phyloP scores from a whole-genome alignment of 1,284 basidiomycete species.

The Pascua sp. region DNA sequence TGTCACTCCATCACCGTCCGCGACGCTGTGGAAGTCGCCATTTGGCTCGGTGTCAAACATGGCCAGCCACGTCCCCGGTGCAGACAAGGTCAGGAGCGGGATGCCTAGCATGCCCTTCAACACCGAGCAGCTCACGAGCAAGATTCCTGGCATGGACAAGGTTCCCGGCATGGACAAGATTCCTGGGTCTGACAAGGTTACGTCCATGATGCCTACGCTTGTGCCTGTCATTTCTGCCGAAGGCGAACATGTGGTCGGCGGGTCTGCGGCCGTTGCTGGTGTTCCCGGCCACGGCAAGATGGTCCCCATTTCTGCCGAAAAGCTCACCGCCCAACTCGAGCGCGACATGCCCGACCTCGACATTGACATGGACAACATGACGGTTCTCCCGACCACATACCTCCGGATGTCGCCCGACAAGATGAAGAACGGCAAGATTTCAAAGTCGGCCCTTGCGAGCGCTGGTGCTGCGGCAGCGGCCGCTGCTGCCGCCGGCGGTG shows the following conservation, averaged over 20 bases:
- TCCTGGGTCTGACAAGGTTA: not conserved
- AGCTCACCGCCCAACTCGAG: not conserved
- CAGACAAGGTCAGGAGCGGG: not conserved
- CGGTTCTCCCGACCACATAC: no score
- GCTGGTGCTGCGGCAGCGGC: no score
- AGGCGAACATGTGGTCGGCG: not conserved
- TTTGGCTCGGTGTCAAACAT: constrained; percentile 1
- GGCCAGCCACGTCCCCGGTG: not conserved
- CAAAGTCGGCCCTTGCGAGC: no score
- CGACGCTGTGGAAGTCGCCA: constrained; percentile 1
- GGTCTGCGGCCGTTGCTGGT: not conserved
- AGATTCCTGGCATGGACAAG: not conserved
- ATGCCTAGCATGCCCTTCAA: not conserved
- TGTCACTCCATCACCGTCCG: not conserved
- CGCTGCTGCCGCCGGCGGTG: no score
- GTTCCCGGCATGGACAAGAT: not conserved
- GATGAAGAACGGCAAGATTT: no score
- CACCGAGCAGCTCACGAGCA: not conserved
- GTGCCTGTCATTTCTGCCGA: not conserved
- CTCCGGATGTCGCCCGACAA: no score
- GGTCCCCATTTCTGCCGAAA: not conserved
- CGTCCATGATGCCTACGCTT: not conserved
- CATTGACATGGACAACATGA: no score
- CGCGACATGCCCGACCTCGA: constrained; percentile 2
- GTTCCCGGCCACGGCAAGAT: not conserved